These are phyloP conservation scores for Rosa multiflora DNA, from an alignment of 306 rosid genomes.

Conservation along the genomic window DNA sequence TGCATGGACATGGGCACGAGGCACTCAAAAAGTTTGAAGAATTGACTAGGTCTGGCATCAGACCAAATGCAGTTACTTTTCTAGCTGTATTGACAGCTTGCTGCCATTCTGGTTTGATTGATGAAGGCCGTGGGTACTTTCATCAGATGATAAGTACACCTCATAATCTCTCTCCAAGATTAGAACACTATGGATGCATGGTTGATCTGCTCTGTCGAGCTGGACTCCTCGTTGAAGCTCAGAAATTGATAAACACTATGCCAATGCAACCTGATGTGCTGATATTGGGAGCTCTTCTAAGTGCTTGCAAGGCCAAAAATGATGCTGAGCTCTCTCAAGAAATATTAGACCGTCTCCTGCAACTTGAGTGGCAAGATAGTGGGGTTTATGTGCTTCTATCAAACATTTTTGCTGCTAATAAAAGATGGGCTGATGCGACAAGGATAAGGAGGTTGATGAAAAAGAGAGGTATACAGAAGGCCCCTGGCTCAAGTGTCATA, in stretches of 20 bases:
- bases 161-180: slow-evolving; percentile 49
- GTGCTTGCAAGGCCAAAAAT: slow-evolving; percentile 53
- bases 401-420: slow-evolving; percentile 57
- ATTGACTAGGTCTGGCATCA: slow-evolving; percentile 50
- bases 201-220: slow-evolving; percentile 75
- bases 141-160: slow-evolving; percentile 44
- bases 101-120: slow-evolving; percentile 75
- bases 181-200: slow-evolving; percentile 85
- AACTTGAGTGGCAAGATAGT: slow-evolving; percentile 56
- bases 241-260: slow-evolving; percentile 62
- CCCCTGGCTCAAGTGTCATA: slow-evolving; percentile 67
- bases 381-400: slow-evolving; percentile 82
- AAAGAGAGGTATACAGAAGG: slow-evolving; percentile 64
- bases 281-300: slow-evolving; percentile 70
- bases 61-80: slow-evolving; percentile 75
- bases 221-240: slow-evolving; percentile 67
- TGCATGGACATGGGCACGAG: slow-evolving; percentile 58
- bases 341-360: slow-evolving; percentile 46
- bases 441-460: slow-evolving; percentile 70
- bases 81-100: slow-evolving; percentile 76
- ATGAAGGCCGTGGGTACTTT: slow-evolving; percentile 57
- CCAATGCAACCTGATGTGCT: slow-evolving; percentile 77
- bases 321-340: slow-evolving; percentile 49
- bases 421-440: slow-evolving; percentile 71
- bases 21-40: slow-evolving; percentile 52